Conservation (phyloP, 352 stramenopile species). For the Blastocystis sp. region DNA sequence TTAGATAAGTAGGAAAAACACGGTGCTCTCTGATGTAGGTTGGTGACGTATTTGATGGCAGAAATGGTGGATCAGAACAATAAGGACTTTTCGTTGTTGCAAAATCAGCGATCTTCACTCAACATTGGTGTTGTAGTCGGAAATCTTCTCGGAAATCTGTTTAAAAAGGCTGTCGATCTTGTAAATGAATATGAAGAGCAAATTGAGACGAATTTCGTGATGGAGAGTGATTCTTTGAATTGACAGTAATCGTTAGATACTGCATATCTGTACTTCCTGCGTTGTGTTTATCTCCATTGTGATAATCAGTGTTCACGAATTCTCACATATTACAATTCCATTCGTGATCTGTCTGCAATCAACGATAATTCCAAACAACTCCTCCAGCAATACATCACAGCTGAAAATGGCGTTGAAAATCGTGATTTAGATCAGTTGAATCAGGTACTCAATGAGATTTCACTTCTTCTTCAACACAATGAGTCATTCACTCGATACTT, state of each 20-base stretch:
- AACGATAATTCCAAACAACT: not conserved
- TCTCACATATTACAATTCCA: not conserved
- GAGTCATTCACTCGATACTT: conserved; percentile 47
- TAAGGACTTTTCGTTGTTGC: conserved; percentile 1
- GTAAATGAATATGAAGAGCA: not conserved
- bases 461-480: conserved; percentile 17
- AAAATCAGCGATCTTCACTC: conserved; percentile 31
- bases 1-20: not conserved
- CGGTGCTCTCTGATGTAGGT: not conserved
- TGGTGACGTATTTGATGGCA: not conserved
- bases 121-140: conserved; percentile 33
- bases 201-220: not conserved
- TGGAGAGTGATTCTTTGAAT: not conserved
- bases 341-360: conserved; percentile 1
- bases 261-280: conserved; percentile 30
- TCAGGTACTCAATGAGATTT: conserved; percentile 42
- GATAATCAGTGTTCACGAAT: not conserved
- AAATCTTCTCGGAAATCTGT: not conserved
- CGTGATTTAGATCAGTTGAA: not conserved
- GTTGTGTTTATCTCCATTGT: conserved; percentile 11
- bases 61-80: not conserved
- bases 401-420: conserved; percentile 12
- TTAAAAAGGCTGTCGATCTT: conserved; percentile 37
- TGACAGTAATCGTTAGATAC: not conserved
- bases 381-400: conserved; percentile 5